Conservation (phyloP, 345 rosid species). For the Bruguiera parviflora region DNA sequence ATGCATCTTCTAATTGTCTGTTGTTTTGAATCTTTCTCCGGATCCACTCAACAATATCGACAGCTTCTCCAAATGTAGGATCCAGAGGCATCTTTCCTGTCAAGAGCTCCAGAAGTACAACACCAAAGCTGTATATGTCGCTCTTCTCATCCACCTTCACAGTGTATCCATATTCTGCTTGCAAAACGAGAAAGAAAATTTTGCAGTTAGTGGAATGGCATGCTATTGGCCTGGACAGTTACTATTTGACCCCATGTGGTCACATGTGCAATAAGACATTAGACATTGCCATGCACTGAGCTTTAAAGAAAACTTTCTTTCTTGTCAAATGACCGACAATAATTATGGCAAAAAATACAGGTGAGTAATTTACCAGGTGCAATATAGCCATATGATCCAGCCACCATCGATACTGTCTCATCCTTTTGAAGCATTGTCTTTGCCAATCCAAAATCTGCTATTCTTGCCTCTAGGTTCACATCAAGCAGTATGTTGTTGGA, state of each 20-base stretch:
- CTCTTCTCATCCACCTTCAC: slow-evolving; percentile 84
- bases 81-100: slow-evolving; percentile 82
- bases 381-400: slow-evolving; percentile 88
- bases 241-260: no score
- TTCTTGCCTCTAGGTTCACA: slow-evolving; percentile 65
- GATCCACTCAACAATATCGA: slow-evolving; percentile 69
- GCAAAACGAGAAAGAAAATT: background rate
- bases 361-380: slow-evolving; percentile 57
- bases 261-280: no score
- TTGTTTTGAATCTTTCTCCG: slow-evolving; percentile 50
- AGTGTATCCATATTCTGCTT: slow-evolving; percentile 80
- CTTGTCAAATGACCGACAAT: no score
- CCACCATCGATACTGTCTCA: slow-evolving; percentile 87
- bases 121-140: slow-evolving; percentile 78
- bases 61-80: slow-evolving; percentile 65
- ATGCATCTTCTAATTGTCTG: slow-evolving; percentile 48
- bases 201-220: no score
- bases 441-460: slow-evolving; percentile 90
- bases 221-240: no score
- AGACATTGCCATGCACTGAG: no score
- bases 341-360: background rate
- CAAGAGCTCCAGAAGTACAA: slow-evolving; percentile 73
- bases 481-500: slow-evolving; percentile 80
- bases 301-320: no score
- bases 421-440: slow-evolving; percentile 78